Base-by-base conservation (phyloP, 2,329 filamentous ascomycete species). In the Fusarium tuaranense region DNA sequence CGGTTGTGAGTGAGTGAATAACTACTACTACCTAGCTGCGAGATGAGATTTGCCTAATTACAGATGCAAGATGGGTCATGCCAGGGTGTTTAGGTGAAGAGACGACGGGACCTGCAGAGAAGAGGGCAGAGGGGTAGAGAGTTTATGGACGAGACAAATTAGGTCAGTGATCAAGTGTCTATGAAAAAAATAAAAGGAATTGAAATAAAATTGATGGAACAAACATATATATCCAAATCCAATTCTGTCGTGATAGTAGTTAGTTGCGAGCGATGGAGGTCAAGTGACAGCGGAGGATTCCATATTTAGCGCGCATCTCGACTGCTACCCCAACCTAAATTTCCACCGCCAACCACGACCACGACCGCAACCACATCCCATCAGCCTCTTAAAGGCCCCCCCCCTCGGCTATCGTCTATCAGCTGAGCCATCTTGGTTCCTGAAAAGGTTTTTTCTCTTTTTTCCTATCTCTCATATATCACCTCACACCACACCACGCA, bases 281-380 rank as follows among this genome's bases (percentile, higher is more conserved):
- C 74, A 77, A 78, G 76, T 77, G 76, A 75, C 68, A 69, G 32
- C 46, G 55, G 55, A 58, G 14, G 32, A 55, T 55, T 58, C 55
- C 55, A 58, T 58, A 38, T 66, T 76, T 73, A 75, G 71, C 74
- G 71, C 70, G 67, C 57, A 63, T 63, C 32, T 48, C 46, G 25
- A 20, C 48, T 48, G 63, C 63, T 46, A 66, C 41, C 58, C 14
- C 34, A 71, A 72, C 58, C 14, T 27, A 71, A 72, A 67, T 71
- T 70, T 72, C 68, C 57, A 62, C 63, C 62, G 41, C 39, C 69
- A 60, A 69, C 60, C 67, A 61, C 44, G 25, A 61, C 16, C 55
- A 41, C 39, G 20, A 46, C 48, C 27, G 55, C 57, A 55, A 55
- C 48, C 48, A 20, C 48, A 55, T 7, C 27, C 27, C 48, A 55